These are phyloP conservation scores for Pseudotsuga menziesii DNA, from an alignment of 75 land plant species.

Conservation along the genomic window DNA sequence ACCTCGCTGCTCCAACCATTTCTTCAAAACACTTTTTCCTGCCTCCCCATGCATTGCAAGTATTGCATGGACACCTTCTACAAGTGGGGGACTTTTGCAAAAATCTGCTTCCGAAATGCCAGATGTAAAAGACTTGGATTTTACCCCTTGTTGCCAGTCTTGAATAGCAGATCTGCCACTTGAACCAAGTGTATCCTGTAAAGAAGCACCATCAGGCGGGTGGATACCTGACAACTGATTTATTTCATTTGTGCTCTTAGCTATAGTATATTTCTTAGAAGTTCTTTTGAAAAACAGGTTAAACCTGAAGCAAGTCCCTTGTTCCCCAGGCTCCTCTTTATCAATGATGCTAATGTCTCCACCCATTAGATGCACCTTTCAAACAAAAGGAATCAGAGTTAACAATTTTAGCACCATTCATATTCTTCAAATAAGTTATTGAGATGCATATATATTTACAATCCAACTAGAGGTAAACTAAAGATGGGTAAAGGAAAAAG, in stretches of 20 bases:
- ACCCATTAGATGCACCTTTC: constrained; percentile 79
- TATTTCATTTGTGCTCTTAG: neutral
- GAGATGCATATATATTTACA: neutral
- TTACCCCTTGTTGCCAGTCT: constrained; percentile 4
- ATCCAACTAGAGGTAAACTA: neutral
- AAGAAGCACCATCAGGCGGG: neutral
- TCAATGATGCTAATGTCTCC: constrained; percentile 74
- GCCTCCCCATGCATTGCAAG: constrained; percentile 52
- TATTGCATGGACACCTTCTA: constrained; percentile 35
- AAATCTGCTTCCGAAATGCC: neutral
- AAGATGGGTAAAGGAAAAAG: neutral
- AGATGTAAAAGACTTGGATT: neutral
- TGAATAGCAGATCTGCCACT: constrained; percentile 1
- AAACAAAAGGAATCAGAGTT: neutral
- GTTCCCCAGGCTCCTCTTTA: constrained; percentile 48
- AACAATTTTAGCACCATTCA: neutral
- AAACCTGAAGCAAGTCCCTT: constrained; percentile 75
- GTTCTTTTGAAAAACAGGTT: constrained; percentile 39
- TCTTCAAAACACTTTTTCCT: constrained; percentile 24
- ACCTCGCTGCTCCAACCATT: constrained; percentile 48
- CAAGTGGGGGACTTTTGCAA: neutral
- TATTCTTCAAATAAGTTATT: neutral
- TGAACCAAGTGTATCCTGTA: neutral
- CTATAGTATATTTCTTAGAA: constrained; percentile 7
- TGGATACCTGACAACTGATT: neutral